Percentiles rank a stretch among this genome's conserved stretches.
These are phyloP conservation scores for Fraxinus albicans DNA, from an alignment of 305 asterid genomes.

Conservation along the genomic window DNA sequence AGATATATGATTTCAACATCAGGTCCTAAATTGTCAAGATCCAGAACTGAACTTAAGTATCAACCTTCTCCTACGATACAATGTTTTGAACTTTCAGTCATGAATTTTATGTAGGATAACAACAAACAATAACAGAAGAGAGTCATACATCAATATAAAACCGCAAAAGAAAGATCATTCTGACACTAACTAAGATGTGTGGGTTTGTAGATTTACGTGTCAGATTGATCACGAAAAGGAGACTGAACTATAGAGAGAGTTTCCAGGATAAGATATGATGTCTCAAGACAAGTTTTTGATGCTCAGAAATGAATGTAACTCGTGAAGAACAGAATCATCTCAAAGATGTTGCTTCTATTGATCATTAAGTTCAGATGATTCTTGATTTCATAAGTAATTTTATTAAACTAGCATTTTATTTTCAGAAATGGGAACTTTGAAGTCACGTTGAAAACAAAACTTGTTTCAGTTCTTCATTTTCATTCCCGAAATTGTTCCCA, in stretches of 20 bases:
- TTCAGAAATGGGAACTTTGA: neutral
- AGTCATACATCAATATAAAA: neutral
- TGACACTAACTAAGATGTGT: neutral
- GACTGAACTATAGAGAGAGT: neutral
- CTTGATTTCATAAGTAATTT: neutral
- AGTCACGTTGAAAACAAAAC: neutral
- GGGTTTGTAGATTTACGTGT: too few species aligned
- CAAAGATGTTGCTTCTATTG: neutral
- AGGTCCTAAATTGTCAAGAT: neutral
- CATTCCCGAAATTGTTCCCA: neutral
- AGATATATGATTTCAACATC: neutral
- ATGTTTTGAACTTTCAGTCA: neutral
- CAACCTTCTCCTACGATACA: neutral
- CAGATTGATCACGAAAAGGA: too few species aligned
- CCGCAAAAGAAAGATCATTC: neutral
- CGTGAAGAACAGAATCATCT: neutral
- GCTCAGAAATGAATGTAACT: neutral
- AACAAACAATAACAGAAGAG: neutral
- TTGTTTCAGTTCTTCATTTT: neutral
- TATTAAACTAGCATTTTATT: neutral
- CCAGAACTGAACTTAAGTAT: neutral
- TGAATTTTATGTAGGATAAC: neutral
- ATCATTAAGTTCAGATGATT: neutral
- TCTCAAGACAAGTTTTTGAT: neutral
- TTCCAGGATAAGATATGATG: neutral